phyloP scores from a whole-genome alignment of 2,329 filamentous ascomycete genomes.

The Penicillium sp. region DNA sequence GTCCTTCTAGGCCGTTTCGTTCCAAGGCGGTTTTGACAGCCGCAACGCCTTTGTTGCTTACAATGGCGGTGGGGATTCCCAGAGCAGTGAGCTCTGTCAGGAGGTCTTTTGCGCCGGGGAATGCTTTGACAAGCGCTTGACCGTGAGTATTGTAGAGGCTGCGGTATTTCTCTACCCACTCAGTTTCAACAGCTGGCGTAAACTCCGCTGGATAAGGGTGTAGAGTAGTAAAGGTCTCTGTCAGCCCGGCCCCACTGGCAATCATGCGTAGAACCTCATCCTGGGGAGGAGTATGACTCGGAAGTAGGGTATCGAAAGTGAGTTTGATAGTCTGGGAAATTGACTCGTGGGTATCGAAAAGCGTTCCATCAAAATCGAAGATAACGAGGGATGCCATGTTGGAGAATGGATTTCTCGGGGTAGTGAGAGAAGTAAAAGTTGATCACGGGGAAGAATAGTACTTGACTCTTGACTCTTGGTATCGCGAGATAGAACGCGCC shows the following conservation, averaged over 20 bases:
- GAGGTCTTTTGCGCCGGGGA: slow-evolving; percentile 17
- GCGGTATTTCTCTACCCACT: slow-evolving; percentile 25
- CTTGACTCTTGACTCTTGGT: too few species aligned
- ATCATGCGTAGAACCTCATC: slow-evolving; percentile 15
- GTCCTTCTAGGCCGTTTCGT: slow-evolving; percentile 7
- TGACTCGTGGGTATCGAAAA: slow-evolving; percentile 20
- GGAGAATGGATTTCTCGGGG: background rate
- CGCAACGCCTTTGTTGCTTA: slow-evolving; percentile 26
- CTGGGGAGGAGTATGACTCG: slow-evolving; percentile 9
- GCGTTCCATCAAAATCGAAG: slow-evolving; percentile 21
- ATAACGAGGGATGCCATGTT: slow-evolving; percentile 14
- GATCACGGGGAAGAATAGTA: too few species aligned
- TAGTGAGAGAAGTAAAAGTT: background rate
- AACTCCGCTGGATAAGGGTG: slow-evolving; percentile 6
- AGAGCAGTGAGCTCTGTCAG: slow-evolving; percentile 10
- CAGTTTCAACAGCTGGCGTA: slow-evolving; percentile 9
- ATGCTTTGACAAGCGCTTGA: slow-evolving; percentile 21
- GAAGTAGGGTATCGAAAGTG: slow-evolving; percentile 15
- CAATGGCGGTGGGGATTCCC: slow-evolving; percentile 21
- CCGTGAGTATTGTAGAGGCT: slow-evolving; percentile 22
- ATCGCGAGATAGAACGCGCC: too few species aligned
- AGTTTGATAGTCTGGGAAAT: slow-evolving; percentile 17
- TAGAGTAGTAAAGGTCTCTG: slow-evolving; percentile 14
- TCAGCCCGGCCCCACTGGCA: slow-evolving; percentile 14
- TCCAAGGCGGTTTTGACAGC: slow-evolving; percentile 19